Evolutionary conservation across 2,329 filamentous ascomycete genomes (phyloP), one percentile per base, ranked within the genome.

Genomic region (Exophiala spinifera): DNA sequence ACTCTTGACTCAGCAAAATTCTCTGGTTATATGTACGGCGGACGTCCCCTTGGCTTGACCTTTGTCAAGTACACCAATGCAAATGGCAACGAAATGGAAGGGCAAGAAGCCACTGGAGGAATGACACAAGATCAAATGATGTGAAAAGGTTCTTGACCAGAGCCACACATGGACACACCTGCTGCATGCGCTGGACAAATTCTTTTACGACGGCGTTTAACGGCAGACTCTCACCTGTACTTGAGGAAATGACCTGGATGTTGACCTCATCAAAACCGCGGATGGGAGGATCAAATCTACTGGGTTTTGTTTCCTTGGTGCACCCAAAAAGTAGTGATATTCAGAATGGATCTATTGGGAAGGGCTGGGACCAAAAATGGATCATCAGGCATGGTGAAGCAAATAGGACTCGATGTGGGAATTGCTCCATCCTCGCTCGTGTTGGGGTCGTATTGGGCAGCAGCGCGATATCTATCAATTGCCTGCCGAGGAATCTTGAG

Each of bases 121-220:
- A 75, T 95, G 69, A 95, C 91, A n/a, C 94, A 97, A 74, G 92
- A 97, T 69, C 91, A 97, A 78, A 96, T 97, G 74, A 96, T 97
- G 91, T 97, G 56, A 39, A 15, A 60, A 15, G 28, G 5, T 28
- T 31, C 33, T 19, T 25, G 15, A 11, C n/a, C 17, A 37, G n/a
- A 43, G 8, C 10, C 14, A 31, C 36, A 15, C 8, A 42, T 42
- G 20, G 37, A 40, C 28, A 31, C 15, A 23, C 2, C 31, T 19
- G 11, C 47, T 19, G 33, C 14, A n/a, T 21, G 14, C 17, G 36
- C 19, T 15, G 37, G 10, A 13, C 23, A n/a, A 17, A n/a, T 49
- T 43, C 6, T 23, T 40, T 23, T 43, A 42, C 23, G 2, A 6
- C 20, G 36, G 36, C 17, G 14, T 39, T 15, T 19, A 15, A 15